Evolutionary conservation across 2,329 filamentous ascomycete species (phyloP), one percentile per base, ranked within the genome.

Genomic region (Arthrobotrys entomopaga): DNA sequence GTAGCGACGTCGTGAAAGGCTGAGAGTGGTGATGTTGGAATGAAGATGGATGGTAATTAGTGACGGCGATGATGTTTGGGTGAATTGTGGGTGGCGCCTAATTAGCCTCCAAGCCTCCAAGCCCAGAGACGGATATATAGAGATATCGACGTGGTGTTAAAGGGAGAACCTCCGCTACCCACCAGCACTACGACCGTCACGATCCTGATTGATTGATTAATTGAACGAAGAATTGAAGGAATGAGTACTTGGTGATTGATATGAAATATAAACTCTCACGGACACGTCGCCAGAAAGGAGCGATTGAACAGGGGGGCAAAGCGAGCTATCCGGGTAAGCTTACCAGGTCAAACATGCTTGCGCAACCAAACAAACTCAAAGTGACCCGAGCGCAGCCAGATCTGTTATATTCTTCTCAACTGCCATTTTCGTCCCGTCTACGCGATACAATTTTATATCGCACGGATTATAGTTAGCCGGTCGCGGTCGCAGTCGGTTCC

Each of bases 251-350:
- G 43, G 22, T 20, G 48, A 16, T 20, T 20, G 48, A 20, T 13
- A 22, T 19, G 15, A 20, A 11, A 2, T 50, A 10, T 13, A 16
- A 13, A 19, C 5, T 53, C 50, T 13, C 46, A 56, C 65, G 65
- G 67, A 72, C 67, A 72, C 67, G 67, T 72, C 67, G 67, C 67
- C 67, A 65, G 67, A 72, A 65, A 54, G 50, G 61, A 65, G 60
- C 57, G 61, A 65, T 64, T 26, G 50, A 40, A 43, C 54, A 72
- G 60, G 67, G 67, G 59, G 29, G 29, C 29, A 34, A 34, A 34
- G 29, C 29, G 29, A 22, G 38, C 42, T 48, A 48, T 43, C 34
- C n/a, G 29, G 29, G 29, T 34, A 34, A 34, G 29, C 29, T 34
- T 34, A 34, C 29, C 29, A 34, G 29, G 29, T 34, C 29, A 34